Conservation (phyloP, 1,284 basidiomycete genomes). For the Apiotrichum mycotoxinovorans region DNA sequence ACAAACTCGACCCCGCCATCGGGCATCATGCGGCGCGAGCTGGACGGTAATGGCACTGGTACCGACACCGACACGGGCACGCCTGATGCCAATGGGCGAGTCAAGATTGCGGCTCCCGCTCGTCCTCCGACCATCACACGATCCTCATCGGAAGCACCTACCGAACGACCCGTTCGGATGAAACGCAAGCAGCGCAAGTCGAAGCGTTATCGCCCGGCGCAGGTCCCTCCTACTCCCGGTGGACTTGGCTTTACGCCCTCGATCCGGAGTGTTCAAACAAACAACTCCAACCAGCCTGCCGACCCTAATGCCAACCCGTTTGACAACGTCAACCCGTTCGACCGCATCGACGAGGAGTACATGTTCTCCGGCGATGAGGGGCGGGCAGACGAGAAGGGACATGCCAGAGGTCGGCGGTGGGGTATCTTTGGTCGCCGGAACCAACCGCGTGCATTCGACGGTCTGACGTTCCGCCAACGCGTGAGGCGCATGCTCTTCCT, state of each 20-base stretch:
- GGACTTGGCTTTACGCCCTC: constrained; percentile 1
- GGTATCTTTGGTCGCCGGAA: not conserved
- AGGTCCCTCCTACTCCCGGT: constrained; percentile 18
- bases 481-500: constrained; percentile 48
- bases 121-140: not conserved
- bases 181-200: constrained; percentile 4
- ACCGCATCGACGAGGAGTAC: constrained; percentile 22
- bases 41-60: not conserved
- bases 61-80: not conserved
- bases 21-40: not conserved
- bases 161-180: not conserved
- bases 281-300: not conserved
- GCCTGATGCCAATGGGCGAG: not conserved
- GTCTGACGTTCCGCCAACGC: constrained; percentile 30
- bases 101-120: not conserved
- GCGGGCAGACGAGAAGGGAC: constrained; percentile 6
- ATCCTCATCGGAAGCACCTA: not conserved
- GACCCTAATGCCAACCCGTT: constrained; percentile 14
- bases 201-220: constrained; percentile 12
- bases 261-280: not conserved
- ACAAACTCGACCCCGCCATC: not conserved
- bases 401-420: not conserved
- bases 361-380: constrained; percentile 5
- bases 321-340: constrained; percentile 20
- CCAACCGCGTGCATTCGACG: constrained; percentile 16